Evolutionary conservation across 176 grass and related monocot genomes (phyloP).

Genomic region (Bolboschoenus planiculmis): DNA sequence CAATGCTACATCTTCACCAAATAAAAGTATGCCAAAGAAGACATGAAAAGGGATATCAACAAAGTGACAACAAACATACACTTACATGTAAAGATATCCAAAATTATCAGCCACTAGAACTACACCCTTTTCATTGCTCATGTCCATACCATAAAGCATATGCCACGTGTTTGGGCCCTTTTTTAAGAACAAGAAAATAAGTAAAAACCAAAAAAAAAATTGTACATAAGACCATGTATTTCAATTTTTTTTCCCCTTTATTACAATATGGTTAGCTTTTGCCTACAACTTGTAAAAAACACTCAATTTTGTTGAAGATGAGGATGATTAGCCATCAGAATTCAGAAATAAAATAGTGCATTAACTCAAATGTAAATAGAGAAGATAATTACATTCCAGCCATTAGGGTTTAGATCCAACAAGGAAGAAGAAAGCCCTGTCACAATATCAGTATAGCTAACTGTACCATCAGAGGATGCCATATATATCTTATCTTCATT

Average conservation of each 20-base stretch:
- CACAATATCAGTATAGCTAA: conserved; percentile 71
- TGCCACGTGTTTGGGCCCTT: conserved; percentile 79
- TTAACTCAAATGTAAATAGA: background rate
- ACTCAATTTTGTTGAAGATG: background rate
- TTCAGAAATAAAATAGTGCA: background rate
- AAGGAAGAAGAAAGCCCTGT: conserved; percentile 63
- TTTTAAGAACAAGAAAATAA: conserved; percentile 18
- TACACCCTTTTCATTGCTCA: conserved; percentile 67
- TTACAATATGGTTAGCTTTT: no score
- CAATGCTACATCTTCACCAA: background rate
- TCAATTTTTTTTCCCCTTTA: no score
- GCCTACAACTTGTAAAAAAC: background rate
- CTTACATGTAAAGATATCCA: conserved; percentile 81
- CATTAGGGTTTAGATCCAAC: conserved; percentile 79
- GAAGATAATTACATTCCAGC: conserved; percentile 70
- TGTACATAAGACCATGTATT: no score
- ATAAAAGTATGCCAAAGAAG: background rate
- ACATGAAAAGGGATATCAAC: background rate
- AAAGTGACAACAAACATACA: background rate
- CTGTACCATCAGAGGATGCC: conserved; percentile 89
- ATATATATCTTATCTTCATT: conserved; percentile 79
- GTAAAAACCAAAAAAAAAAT: background rate
- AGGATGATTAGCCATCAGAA: background rate
- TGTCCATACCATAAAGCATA: conserved; percentile 96
- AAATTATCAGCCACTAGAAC: conserved; percentile 90